A percentile compares a stretch with the other conserved stretches of the same genome.
These are phyloP conservation scores for Aegle marmelos DNA, from an alignment of 345 rosid genomes.

Conservation along the genomic window DNA sequence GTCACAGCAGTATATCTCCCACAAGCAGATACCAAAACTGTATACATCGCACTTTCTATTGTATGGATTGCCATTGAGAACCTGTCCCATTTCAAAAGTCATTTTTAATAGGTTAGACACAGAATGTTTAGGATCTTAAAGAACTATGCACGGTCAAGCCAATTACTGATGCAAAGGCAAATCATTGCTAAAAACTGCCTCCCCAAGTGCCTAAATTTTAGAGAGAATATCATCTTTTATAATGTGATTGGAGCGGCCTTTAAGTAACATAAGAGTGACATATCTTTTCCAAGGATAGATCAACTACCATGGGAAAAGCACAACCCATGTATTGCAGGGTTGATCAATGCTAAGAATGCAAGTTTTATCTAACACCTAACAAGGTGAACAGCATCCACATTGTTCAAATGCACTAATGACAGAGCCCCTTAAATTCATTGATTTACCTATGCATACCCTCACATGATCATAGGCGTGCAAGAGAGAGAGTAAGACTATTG, in stretches of 20 bases:
- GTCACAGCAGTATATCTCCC: conserved; percentile 99
- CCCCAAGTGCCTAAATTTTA: not conserved
- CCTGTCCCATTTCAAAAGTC: conserved; percentile 37
- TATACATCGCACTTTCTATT: conserved; percentile 95
- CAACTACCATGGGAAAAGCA: not conserved
- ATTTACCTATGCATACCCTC: not conserved
- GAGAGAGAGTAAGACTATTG: not conserved
- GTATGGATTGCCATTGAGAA: conserved; percentile 87
- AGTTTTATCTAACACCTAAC: not conserved
- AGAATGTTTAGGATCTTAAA: not conserved
- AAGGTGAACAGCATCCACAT: not conserved
- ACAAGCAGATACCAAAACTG: conserved; percentile 94
- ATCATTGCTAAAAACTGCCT: not conserved
- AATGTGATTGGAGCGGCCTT: not conserved
- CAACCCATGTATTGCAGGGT: not conserved
- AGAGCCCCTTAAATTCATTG: not conserved
- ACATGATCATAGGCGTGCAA: not conserved
- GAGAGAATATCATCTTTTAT: not conserved
- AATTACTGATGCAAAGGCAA: not conserved
- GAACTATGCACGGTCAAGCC: not conserved
- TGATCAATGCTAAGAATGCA: not conserved
- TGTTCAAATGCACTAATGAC: no score
- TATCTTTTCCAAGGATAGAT: not conserved
- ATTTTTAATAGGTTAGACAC: not conserved
- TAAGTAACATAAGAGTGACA: not conserved